Percentiles rank a stretch among this genome's conserved stretches.
These are phyloP conservation scores for Russula ochroleuca DNA, from an alignment of 768 basidiomycete genomes.

Conservation along the genomic window DNA sequence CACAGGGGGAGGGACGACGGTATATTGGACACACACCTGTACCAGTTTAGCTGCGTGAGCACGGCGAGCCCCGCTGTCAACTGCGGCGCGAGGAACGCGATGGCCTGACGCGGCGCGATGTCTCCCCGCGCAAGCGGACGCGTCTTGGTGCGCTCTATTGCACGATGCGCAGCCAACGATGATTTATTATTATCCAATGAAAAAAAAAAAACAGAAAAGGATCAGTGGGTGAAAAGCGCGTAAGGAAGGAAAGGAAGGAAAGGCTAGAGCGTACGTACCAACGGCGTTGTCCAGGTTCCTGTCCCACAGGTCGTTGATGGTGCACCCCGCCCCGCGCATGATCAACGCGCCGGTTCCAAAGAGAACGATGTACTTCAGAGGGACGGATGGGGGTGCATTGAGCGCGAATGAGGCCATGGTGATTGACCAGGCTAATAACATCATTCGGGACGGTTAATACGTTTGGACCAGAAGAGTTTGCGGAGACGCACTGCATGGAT, in stretches of 20 bases:
- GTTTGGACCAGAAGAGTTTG: not conserved
- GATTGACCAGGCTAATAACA: slow-evolving; percentile 87
- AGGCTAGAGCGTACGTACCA: slow-evolving; percentile 47
- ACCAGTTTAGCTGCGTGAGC: slow-evolving; percentile 88
- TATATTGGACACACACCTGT: slow-evolving; percentile 62
- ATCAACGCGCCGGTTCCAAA: slow-evolving; percentile 89
- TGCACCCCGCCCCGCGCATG: slow-evolving; percentile 98
- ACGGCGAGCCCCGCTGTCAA: slow-evolving; percentile 79
- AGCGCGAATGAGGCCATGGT: slow-evolving; percentile 90
- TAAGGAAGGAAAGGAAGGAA: not conserved
- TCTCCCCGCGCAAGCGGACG: slow-evolving; percentile 85
- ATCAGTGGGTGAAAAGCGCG: not conserved
- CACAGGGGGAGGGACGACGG: too few relatives aligned
- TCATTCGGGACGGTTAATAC: not conserved
- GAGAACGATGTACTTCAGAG: slow-evolving; percentile 70
- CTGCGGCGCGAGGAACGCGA: slow-evolving; percentile 78
- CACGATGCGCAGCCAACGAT: not conserved
- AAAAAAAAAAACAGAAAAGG: not conserved
- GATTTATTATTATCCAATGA: not conserved
- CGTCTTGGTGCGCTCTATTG: slow-evolving; percentile 74
- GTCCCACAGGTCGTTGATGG: slow-evolving; percentile 99
- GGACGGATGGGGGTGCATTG: slow-evolving; percentile 58
- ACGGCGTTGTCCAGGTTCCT: slow-evolving; percentile 85
- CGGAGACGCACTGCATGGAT: slow-evolving; percentile 78
- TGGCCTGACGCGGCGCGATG: slow-evolving; percentile 67